Percentiles rank a stretch among this genome's conserved stretches.
phyloP scores from a whole-genome alignment of 1,139 yeast genomes.

The Blastobotrys buckinghamii region DNA sequence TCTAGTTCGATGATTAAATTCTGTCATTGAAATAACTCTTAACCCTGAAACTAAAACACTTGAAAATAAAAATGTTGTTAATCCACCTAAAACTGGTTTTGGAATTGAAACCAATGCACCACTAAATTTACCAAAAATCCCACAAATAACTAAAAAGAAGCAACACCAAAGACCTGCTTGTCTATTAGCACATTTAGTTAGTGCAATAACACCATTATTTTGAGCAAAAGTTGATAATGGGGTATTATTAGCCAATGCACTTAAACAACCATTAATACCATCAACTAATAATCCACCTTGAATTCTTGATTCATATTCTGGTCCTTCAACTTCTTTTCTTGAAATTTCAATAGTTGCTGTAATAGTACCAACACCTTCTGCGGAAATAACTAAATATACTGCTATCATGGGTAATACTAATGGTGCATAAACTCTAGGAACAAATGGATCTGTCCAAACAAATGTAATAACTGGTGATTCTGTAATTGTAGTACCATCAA shows the following conservation, averaged over 20 bases:
- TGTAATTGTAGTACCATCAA: conserved; percentile 48
- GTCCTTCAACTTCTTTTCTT: conserved; percentile 75
- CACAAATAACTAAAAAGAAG: conserved; percentile 76
- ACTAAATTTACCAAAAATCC: conserved; percentile 81
- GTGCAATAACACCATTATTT: conserved; percentile 86
- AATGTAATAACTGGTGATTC: conserved; percentile 81
- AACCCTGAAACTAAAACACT: conserved; percentile 88
- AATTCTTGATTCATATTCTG: conserved; percentile 69
- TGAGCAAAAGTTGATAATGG: conserved; percentile 91
- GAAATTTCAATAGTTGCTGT: conserved; percentile 92
- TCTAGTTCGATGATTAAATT: conserved; percentile 83
- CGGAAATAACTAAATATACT: conserved; percentile 70
- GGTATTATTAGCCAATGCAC: conserved; percentile 60
- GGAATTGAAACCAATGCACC: conserved; percentile 87
- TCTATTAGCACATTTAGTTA: conserved; percentile 85
- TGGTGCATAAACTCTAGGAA: conserved; percentile 70
- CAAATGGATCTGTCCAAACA: conserved; percentile 82
- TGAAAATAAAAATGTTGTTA: conserved; percentile 84
- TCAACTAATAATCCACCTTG: conserved; percentile 92
- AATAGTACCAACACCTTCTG: conserved; percentile 91
- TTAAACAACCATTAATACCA: conserved; percentile 60
- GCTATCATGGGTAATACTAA: conserved; percentile 78
- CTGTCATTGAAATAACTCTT: conserved; percentile 61
- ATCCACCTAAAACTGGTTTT: conserved; percentile 79
- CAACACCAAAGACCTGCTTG: conserved; percentile 88